phyloP scores from a whole-genome alignment of 495 filamentous ascomycete genomes.

The Aspergillus carlsbadensis region DNA sequence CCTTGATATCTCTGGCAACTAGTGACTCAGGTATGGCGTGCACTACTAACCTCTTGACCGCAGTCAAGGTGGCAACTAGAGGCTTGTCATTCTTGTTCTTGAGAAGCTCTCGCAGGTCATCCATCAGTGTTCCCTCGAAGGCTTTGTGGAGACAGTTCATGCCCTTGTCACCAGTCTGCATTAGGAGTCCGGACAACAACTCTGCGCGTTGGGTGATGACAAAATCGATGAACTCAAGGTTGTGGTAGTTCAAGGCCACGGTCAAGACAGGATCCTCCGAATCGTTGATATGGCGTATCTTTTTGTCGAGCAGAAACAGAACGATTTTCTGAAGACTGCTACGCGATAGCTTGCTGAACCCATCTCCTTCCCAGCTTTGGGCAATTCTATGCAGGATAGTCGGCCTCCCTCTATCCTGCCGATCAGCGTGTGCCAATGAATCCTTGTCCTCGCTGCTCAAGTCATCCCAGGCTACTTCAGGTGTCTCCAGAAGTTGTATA shows the following conservation, averaged over 20 bases:
- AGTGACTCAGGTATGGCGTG: not conserved
- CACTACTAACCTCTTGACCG: not conserved
- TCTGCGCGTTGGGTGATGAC: not conserved
- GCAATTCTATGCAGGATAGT: slow-evolving; percentile 3
- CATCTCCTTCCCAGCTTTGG: not conserved
- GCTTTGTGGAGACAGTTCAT: not conserved
- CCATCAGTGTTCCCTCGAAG: not conserved
- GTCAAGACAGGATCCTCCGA: not conserved
- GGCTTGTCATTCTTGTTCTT: not conserved
- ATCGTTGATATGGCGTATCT: not conserved
- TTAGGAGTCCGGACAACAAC: not conserved
- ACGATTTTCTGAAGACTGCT: not conserved
- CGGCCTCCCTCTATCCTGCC: not conserved
- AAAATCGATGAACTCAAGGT: not conserved
- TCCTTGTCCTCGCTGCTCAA: not conserved
- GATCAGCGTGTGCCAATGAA: not conserved
- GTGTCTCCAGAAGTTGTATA: not conserved
- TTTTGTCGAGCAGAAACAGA: not conserved
- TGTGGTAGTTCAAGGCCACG: not conserved
- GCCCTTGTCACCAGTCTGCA: not conserved
- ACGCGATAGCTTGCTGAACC: not conserved
- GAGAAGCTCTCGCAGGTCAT: not conserved
- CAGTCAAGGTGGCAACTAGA: not conserved
- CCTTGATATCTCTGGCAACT: not conserved
- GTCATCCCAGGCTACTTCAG: not conserved